Base-by-base conservation (phyloP, 805 yeast species). In the Myxozyma udenii region DNA sequence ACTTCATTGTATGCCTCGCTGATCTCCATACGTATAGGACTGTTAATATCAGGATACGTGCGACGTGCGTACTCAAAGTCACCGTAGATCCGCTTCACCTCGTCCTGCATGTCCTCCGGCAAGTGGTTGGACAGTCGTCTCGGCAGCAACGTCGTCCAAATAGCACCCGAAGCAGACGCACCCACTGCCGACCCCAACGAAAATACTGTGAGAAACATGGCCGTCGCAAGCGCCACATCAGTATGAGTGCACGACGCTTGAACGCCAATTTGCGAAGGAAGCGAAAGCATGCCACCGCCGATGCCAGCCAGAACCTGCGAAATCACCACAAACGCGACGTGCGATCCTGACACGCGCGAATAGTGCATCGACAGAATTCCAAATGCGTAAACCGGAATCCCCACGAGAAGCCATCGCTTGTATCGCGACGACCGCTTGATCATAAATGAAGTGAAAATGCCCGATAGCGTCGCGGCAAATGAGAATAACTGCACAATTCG, bases 201-300 rank as follows among this genome's bases (percentile, higher is more conserved):
- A 64, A 79, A 81, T 18, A 75, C 66, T 3, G 84, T 74, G 58
- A 78, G 71, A 66, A 75, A 77, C 47, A 79, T 65, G 0, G 84
- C 74, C 33, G 78, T 72, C 16, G 76, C 74, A 39, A 75, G 72
- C n/a, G 83, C 83, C 77, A 79, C 75, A 64, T 76, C 73, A 60
- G 78, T 78, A 64, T 78, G 84, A 57, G 69, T 74, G 47, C 54
- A 60, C 16, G 54, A 47, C 1, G 60, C 60, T 59, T 76, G 78
- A 53, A 78, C 75, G 37, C 84, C 77, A 4, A 77, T 77, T 59
- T 78, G 82, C 11, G 78, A 72, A 9, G 81, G 71, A 58, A 80
- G 77, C 18, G 81, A 78, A 69, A 80, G 78, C 64, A 79, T 77
- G 19, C 84, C 84, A 42, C 83, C 82, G 62, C 85, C 85, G 45